A percentile compares a stretch with the other conserved stretches of the same genome.
Conservation (phyloP, 164 flowering plant genomes). For the Cinnamomum micranthum region DNA sequence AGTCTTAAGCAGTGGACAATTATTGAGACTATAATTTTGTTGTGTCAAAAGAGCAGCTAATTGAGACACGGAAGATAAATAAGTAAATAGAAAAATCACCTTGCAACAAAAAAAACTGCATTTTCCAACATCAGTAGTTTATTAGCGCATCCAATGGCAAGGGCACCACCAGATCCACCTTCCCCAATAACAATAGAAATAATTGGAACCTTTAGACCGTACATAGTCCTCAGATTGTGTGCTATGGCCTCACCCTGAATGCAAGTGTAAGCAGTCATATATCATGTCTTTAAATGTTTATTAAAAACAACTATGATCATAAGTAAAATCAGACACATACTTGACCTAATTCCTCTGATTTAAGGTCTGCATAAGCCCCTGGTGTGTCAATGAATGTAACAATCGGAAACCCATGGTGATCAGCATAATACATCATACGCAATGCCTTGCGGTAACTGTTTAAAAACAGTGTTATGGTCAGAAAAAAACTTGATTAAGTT, state of each 20-base stretch:
- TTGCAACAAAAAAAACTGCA: slow-evolving; percentile 98
- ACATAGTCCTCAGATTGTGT: slow-evolving; percentile 80
- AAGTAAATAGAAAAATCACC: slow-evolving; percentile 39
- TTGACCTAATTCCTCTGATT: slow-evolving; percentile 88
- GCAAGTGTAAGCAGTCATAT: not conserved
- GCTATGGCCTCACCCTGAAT: slow-evolving; percentile 98
- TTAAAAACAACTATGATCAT: not conserved
- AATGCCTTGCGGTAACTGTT: slow-evolving; percentile 91
- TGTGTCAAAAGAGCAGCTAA: no score
- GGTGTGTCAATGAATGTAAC: slow-evolving; percentile 93
- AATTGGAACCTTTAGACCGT: slow-evolving; percentile 89
- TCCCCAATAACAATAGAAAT: slow-evolving; percentile 92
- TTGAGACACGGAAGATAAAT: not conserved
- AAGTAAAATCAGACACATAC: slow-evolving; percentile 36
- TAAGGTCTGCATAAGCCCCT: slow-evolving; percentile 94
- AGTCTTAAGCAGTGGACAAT: no score
- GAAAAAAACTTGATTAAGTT: not conserved
- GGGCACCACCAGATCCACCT: slow-evolving; percentile 99
- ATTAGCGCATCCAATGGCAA: slow-evolving; percentile 92
- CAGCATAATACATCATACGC: slow-evolving; percentile 93
- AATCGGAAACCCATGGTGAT: slow-evolving; percentile 88
- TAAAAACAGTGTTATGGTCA: slow-evolving; percentile 4
- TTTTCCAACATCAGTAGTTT: slow-evolving; percentile 93
- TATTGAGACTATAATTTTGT: no score
- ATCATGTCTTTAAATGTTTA: not conserved